Percentiles rank a stretch among this genome's conserved stretches.
Conservation (phyloP, 2,329 filamentous ascomycete genomes). For the Paecilomyces variotii region DNA sequence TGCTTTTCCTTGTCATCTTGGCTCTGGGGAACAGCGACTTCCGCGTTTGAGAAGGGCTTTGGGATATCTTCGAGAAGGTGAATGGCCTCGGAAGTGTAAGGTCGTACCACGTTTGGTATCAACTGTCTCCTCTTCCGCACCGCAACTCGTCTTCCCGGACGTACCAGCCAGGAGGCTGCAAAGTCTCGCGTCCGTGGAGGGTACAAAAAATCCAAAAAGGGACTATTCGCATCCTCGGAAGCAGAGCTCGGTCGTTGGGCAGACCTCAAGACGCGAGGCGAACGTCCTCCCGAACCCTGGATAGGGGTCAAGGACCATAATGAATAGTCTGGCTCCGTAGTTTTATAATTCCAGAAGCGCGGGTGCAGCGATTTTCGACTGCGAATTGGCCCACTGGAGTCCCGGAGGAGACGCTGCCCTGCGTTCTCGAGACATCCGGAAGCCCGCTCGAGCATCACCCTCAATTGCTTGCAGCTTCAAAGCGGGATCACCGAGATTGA, state of each 20-base stretch:
- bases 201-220: constrained; percentile 34
- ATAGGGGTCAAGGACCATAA: constrained; percentile 27
- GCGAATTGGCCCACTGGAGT: constrained; percentile 31
- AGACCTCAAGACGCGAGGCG: constrained; percentile 9
- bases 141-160: constrained; percentile 13
- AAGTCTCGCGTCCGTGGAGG: constrained; percentile 22
- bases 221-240: constrained; percentile 12
- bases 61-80: constrained; percentile 3
- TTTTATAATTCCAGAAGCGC: constrained; percentile 28
- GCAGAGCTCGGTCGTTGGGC: constrained; percentile 6
- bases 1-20: constrained; percentile 9
- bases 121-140: constrained; percentile 20
- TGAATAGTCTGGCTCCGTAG: constrained; percentile 19
- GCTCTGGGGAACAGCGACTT: neutral
- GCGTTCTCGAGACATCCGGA: constrained; percentile 43
- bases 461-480: constrained; percentile 14
- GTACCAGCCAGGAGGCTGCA: constrained; percentile 14
- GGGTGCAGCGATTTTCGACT: constrained; percentile 26
- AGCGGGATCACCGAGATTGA: constrained; percentile 16
- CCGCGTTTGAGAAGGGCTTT: constrained; percentile 5
- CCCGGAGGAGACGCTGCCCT: constrained; percentile 38
- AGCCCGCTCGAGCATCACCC: constrained; percentile 47
- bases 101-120: constrained; percentile 13
- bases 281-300: constrained; percentile 12
- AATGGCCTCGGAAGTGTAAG: constrained; percentile 18